phyloP scores from a whole-genome alignment of 2,329 filamentous ascomycete genomes.

The Biscogniauxia marginata region DNA sequence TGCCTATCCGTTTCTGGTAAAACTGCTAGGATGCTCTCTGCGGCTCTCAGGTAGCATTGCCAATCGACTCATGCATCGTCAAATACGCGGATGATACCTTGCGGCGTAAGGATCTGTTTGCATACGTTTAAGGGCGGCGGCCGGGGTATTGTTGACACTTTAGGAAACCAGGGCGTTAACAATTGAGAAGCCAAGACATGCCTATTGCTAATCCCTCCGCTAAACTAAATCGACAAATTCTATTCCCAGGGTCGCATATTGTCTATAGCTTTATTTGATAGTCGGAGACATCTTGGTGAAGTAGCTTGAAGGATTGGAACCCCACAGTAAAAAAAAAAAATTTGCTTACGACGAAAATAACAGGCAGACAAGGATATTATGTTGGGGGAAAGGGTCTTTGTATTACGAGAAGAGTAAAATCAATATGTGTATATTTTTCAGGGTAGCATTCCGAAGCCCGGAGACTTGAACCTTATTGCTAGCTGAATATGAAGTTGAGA shows the following conservation, averaged over 20 bases:
- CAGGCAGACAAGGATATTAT: neutral
- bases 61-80: neutral
- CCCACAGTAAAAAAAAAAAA: neutral
- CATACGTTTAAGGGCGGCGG: neutral
- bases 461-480: too few relatives aligned
- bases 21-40: neutral
- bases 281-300: neutral
- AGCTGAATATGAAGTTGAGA: too few relatives aligned
- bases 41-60: neutral
- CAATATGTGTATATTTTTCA: neutral
- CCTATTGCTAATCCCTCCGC: neutral
- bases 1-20: neutral
- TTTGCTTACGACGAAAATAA: neutral
- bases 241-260: neutral
- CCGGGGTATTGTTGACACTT: neutral
- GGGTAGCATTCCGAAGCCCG: too few relatives aligned
- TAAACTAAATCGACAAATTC: neutral
- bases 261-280: neutral
- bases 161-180: neutral
- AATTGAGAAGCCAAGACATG: neutral
- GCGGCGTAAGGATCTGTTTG: neutral
- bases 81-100: neutral
- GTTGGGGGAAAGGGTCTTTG: neutral
- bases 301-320: neutral
- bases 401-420: neutral